Base-by-base conservation (phyloP, 2,329 filamentous ascomycete species). In the Macrophomina tecta region DNA sequence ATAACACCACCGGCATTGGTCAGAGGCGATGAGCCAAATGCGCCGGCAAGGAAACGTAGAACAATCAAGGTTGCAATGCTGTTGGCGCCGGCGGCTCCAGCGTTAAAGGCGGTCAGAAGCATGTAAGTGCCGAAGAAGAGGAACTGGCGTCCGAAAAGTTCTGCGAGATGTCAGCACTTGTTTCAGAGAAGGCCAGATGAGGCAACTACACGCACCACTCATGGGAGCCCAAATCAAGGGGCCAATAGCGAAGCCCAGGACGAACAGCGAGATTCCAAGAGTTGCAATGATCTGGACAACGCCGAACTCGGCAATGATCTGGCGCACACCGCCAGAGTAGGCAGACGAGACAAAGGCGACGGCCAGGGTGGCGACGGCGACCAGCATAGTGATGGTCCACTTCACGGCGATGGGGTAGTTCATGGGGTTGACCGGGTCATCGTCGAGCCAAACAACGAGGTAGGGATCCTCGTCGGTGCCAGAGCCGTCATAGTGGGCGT, bases 301-400 rank as follows among this genome's bases (percentile, higher is more conserved):
- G 12, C 78, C 66, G 69, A 91, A 91, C 40, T 87, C 80, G 1
- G 68, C 51, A 14, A 88, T 81, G 64, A 92, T 82, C 58, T 87
- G 79, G 8, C 70, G 66, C 14, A 88, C 75, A 55, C 86, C 87
- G 12, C 87, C 87, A 4, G 86, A 86, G 75, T 87, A 91, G 38
- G 90, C 90, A 1, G 88, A 90, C 18, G 89, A 91, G 64, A 87
- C 86, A 71, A 93, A 90, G 2, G 91, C 82, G 36, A 92, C 89
- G 34, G 80, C 89, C 51, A 93, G 82, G 1, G 89, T 90, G 14
- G 90, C 87, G 34, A 90, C 72, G 12, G 90, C 89, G 66, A 90
- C 86, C 48, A 90, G 75, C 63, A 86, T 73, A 1, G 89, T 90
- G 69, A 90, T 86, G 36, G 76, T 74, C 90, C 90, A 93, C 79